These are phyloP conservation scores for Ophiostoma fasciatum DNA, from an alignment of 2,329 filamentous ascomycete species.

Conservation along the genomic window DNA sequence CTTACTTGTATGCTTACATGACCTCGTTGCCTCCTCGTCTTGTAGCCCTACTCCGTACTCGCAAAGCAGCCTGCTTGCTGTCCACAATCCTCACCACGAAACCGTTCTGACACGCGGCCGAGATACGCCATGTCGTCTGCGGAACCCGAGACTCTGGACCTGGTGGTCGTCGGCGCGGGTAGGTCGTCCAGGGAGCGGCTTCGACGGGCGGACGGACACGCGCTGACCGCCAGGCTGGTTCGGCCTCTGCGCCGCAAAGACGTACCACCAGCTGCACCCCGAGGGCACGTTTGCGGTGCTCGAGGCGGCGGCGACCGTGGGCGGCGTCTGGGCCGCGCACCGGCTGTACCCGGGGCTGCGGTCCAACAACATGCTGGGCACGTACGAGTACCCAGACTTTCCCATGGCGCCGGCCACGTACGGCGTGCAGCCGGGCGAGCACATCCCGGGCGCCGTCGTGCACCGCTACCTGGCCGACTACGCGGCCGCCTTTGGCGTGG, in stretches of 20 bases:
- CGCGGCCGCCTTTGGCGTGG: slow-evolving; percentile 27
- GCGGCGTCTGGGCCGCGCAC: slow-evolving; percentile 55
- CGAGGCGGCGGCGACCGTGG: slow-evolving; percentile 41
- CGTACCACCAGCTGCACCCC: slow-evolving; percentile 44
- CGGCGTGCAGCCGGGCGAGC: slow-evolving; percentile 27
- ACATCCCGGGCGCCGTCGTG: slow-evolving; percentile 32
- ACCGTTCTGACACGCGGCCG: too few relatives aligned
- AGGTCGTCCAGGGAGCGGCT: slow-evolving; percentile 13
- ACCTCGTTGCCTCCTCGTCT: too few relatives aligned
- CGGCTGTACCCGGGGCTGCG: slow-evolving; percentile 55
- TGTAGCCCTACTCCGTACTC: too few relatives aligned
- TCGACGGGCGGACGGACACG: neutral
- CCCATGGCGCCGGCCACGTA: slow-evolving; percentile 47
- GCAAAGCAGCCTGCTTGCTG: too few relatives aligned
- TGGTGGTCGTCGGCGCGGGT: slow-evolving; percentile 40
- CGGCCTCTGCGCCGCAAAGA: slow-evolving; percentile 47
- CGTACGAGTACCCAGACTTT: slow-evolving; percentile 60
- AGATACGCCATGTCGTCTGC: too few relatives aligned
- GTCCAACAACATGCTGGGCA: slow-evolving; percentile 60
- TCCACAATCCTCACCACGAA: too few relatives aligned
- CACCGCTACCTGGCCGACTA: slow-evolving; percentile 33
- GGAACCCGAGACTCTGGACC: slow-evolving; percentile 28
- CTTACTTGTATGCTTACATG: too few relatives aligned
- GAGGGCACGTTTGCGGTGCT: slow-evolving; percentile 39
- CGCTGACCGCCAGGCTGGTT: slow-evolving; percentile 13